Conservation (phyloP, 805 yeast species). For the Kluyveromyces aestuarii region DNA sequence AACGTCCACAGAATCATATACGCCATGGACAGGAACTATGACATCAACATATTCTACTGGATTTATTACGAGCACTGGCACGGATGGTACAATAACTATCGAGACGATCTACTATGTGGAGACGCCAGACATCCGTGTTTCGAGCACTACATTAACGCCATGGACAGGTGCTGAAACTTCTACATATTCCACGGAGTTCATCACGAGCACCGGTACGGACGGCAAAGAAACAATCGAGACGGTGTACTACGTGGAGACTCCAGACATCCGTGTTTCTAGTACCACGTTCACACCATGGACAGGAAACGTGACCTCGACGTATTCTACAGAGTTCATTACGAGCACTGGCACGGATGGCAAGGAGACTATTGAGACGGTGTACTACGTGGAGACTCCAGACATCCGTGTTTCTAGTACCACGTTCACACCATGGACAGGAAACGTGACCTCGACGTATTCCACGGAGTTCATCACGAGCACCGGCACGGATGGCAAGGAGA, state of each 20-base stretch:
- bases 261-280: neutral
- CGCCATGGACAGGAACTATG: constrained; percentile 3
- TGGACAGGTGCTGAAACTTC: neutral
- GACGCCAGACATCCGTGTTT: neutral
- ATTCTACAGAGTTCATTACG: neutral
- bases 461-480: neutral
- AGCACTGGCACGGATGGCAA: neutral
- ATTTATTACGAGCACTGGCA: neutral
- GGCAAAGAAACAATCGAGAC: constrained; percentile 6
- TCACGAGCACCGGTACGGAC: constrained; percentile 7
- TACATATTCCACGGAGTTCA: constrained; percentile 1
- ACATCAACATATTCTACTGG: constrained; percentile 10
- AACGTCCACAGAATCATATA: constrained; percentile 3
- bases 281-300: neutral
- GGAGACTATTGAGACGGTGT: neutral
- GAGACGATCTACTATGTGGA: neutral
- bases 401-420: neutral
- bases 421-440: neutral
- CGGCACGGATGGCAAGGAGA: neutral
- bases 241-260: constrained; percentile 4
- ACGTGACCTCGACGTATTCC: neutral
- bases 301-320: neutral
- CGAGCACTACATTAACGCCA: neutral
- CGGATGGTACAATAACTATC: neutral
- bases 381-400: neutral